Evolutionary conservation across 1,139 yeast species (phyloP).

Genomic region (Candida freyschussii): DNA sequence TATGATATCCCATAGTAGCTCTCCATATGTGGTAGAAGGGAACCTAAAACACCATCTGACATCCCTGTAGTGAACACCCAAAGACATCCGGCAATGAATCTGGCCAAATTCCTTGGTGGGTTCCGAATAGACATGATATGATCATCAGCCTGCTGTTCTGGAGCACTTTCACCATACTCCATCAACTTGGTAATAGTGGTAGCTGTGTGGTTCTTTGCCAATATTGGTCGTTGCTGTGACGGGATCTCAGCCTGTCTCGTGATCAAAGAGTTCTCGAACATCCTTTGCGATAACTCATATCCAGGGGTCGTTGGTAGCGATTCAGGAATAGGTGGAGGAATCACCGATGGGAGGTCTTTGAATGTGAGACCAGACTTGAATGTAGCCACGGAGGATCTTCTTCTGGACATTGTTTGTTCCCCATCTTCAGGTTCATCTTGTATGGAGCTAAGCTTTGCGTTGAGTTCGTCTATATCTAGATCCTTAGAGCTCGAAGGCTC

Average conservation of each 20-base stretch:
- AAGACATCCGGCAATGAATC: conserved; percentile 38
- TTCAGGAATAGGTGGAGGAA: conserved; percentile 29
- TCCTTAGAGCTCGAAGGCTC: no score
- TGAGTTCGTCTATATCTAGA: no score
- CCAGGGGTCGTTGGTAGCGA: conserved; percentile 34
- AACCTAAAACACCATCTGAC: conserved; percentile 42
- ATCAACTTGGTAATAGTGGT: conserved; percentile 12
- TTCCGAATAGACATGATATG: conserved; percentile 23
- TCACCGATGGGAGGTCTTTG: conserved; percentile 10
- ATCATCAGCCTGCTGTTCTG: conserved; percentile 1
- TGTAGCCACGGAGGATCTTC: conserved; percentile 10
- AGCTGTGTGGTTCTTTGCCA: conserved; percentile 9
- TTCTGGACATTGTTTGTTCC: conserved; percentile 8
- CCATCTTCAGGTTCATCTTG: no score
- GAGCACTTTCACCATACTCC: conserved; percentile 4
- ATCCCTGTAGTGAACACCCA: conserved; percentile 38
- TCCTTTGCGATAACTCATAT: conserved; percentile 21
- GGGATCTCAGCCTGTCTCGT: conserved; percentile 1
- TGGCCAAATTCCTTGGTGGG: conserved; percentile 42
- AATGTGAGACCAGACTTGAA: conserved; percentile 11
- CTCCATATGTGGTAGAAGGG: conserved; percentile 40
- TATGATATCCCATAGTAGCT: conserved; percentile 35
- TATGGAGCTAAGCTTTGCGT: no score
- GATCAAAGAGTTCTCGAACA: conserved; percentile 9
- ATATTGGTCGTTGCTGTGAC: conserved; percentile 12